A percentile compares a stretch with the other conserved stretches of the same genome.
Evolutionary conservation across 225 moss, liverwort and hornwort genomes (phyloP).

Genomic region (Sphagnum contortum): DNA sequence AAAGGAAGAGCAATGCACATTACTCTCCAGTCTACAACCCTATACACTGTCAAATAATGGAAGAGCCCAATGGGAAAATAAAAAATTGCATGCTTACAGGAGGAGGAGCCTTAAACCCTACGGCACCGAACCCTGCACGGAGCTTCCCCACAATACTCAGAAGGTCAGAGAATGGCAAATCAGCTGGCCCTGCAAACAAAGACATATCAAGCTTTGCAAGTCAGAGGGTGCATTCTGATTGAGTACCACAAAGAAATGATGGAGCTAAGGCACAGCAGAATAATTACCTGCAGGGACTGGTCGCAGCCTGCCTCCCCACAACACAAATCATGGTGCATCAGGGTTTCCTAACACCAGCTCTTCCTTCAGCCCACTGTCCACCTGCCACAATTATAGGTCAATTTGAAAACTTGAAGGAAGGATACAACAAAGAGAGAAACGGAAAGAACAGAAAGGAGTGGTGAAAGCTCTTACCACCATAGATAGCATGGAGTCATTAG

Average conservation of each 20-base stretch:
- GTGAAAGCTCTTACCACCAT: slow-evolving; percentile 44
- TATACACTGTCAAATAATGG: neutral
- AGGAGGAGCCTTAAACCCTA: slow-evolving; percentile 74
- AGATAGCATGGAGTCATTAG: slow-evolving; percentile 90
- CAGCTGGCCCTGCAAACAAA: slow-evolving; percentile 46
- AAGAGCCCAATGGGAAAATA: too few relatives aligned
- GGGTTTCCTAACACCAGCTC: slow-evolving; percentile 93
- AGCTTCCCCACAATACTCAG: slow-evolving; percentile 92
- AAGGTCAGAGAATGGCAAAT: slow-evolving; percentile 86
- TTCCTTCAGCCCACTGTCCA: slow-evolving; percentile 88
- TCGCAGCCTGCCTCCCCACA: slow-evolving; percentile 88
- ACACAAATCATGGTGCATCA: slow-evolving; percentile 78
- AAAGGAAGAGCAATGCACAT: too few relatives aligned
- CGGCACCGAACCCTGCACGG: slow-evolving; percentile 89
- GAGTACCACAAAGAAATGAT: too few relatives aligned
- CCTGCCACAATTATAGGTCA: slow-evolving; percentile 26
- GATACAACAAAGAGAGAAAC: neutral
- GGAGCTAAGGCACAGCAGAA: neutral
- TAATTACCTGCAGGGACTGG: slow-evolving; percentile 73
- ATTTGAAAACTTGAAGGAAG: neutral
- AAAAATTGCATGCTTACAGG: slow-evolving; percentile 34
- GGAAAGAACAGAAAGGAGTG: neutral
- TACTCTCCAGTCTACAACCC: neutral
- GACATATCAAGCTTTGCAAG: too few relatives aligned
- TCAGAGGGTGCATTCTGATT: too few relatives aligned